A percentile compares a stretch with the other conserved stretches of the same genome.
Evolutionary conservation across 2,329 filamentous ascomycete genomes (phyloP).

Genomic region (Teratosphaeria destructans): DNA sequence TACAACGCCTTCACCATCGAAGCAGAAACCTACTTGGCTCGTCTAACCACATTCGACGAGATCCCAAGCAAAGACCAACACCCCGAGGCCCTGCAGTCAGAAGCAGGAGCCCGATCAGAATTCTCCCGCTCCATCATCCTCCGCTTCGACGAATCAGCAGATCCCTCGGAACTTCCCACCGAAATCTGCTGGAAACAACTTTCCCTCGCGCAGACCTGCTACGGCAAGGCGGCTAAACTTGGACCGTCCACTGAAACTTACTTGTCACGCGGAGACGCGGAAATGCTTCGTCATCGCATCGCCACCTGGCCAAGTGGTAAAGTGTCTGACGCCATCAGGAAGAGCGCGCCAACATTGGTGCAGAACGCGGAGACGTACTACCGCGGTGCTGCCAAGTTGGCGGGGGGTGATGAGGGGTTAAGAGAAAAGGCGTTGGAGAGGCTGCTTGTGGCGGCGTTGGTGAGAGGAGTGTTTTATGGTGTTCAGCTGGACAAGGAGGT

Average conservation of each 20-base stretch:
- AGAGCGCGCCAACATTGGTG: constrained; percentile 38
- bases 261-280: constrained; percentile 44
- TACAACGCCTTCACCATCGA: constrained; percentile 44
- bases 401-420: constrained; percentile 15
- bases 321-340: constrained; percentile 32
- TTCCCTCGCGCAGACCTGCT: constrained; percentile 38
- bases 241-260: constrained; percentile 38
- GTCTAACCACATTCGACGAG: constrained; percentile 24
- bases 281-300: constrained; percentile 44
- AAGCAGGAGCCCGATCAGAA: constrained; percentile 21
- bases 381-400: constrained; percentile 36
- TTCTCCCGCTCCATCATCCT: constrained; percentile 19
- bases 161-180: constrained; percentile 8
- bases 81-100: constrained; percentile 42
- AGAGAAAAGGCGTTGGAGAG: constrained; percentile 34
- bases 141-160: constrained; percentile 11
- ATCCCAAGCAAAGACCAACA: constrained; percentile 36
- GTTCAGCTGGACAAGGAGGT: constrained; percentile 31
- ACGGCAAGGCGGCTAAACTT: constrained; percentile 43
- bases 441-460: constrained; percentile 27
- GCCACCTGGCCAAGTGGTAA: constrained; percentile 25
- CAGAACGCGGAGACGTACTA: constrained; percentile 51
- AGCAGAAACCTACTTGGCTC: constrained; percentile 42
- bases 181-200: constrained; percentile 43
- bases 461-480: constrained; percentile 30